Conservation (phyloP, 305 asterid genomes). For the Fraxinus sp. region DNA sequence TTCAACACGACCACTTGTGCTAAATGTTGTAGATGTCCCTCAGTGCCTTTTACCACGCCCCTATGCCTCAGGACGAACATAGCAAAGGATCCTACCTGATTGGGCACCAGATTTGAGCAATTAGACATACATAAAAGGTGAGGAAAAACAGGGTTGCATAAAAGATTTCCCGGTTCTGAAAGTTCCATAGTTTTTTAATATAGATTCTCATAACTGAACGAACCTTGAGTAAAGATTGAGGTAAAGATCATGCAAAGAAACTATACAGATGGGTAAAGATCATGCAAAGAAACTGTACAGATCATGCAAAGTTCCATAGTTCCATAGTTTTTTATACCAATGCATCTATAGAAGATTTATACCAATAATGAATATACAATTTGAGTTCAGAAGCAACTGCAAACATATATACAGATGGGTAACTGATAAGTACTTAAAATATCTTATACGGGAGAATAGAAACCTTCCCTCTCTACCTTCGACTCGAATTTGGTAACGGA, state of each 20-base stretch:
- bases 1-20: conserved; percentile 63
- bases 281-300: too few species aligned
- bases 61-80: conserved; percentile 76
- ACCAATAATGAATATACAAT: background rate
- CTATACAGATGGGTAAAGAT: too few species aligned
- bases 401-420: background rate
- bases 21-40: conserved; percentile 52
- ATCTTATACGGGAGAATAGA: background rate
- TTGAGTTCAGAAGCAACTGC: background rate
- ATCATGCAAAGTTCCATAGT: too few species aligned
- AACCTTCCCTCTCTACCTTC: background rate
- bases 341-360: background rate
- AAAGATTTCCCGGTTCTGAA: background rate
- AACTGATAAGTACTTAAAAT: background rate
- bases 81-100: conserved; percentile 87
- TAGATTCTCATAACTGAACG: conserved; percentile 5
- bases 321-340: too few species aligned
- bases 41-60: conserved; percentile 58
- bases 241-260: background rate
- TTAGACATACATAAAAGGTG: conserved; percentile 14
- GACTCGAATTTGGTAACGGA: background rate
- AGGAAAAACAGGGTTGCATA: conserved; percentile 5
- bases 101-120: conserved; percentile 29
- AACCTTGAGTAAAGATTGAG: background rate
- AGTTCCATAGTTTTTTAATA: background rate